Percentiles rank a stretch among this genome's conserved stretches.
Conservation (phyloP, 75 land plant genomes). For the Picea glauca region DNA sequence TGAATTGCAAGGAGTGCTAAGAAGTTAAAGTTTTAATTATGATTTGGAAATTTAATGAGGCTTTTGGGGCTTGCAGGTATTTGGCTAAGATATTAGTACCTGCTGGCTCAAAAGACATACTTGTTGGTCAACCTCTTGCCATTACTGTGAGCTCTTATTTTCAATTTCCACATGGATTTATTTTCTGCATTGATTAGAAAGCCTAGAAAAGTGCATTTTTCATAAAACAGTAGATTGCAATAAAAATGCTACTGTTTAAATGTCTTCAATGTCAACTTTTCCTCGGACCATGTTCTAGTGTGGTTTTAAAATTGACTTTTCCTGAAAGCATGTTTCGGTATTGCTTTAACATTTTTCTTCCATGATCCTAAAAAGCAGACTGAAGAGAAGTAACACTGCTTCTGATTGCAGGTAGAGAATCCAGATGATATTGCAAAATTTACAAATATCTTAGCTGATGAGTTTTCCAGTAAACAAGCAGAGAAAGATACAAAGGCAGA, state of each 20-base stretch:
- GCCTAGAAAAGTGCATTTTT: neutral
- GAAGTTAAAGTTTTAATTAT: neutral
- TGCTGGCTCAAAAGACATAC: constrained; percentile 89
- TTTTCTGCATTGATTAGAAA: neutral
- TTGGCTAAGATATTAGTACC: constrained; percentile 89
- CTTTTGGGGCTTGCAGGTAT: constrained; percentile 40
- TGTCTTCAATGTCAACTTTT: constrained; percentile 10
- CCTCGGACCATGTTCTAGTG: neutral
- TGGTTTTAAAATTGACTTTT: neutral
- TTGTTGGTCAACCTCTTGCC: constrained; percentile 82
- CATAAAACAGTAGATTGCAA: neutral
- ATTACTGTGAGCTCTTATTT: constrained; percentile 53
- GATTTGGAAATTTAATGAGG: neutral
- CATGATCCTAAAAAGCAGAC: neutral
- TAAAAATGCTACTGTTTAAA: neutral
- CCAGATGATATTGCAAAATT: constrained; percentile 55
- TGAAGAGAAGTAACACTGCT: neutral
- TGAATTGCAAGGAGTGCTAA: neutral
- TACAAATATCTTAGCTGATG: constrained; percentile 21
- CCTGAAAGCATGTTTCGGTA: neutral
- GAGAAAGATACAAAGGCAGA: constrained; percentile 6
- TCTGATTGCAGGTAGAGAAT: constrained; percentile 38
- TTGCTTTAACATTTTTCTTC: neutral
- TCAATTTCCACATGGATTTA: neutral
- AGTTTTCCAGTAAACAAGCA: constrained; percentile 7